Evolutionary conservation across 2,329 filamentous ascomycete species (phyloP).

Genomic region (Diaporthe nobilis): DNA sequence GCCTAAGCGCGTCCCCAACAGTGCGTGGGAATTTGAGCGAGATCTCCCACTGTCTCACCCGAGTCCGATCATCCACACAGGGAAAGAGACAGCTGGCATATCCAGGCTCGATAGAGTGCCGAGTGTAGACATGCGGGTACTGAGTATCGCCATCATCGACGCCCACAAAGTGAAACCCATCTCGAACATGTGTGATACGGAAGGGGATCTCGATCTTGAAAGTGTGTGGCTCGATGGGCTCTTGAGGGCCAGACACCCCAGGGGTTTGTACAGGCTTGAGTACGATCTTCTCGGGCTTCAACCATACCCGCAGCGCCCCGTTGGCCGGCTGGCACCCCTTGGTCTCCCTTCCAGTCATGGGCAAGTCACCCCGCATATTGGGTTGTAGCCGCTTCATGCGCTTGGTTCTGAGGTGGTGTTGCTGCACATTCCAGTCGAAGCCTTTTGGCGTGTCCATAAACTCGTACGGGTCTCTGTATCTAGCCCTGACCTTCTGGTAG

Average conservation of each 20-base stretch:
- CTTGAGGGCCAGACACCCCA: constrained; percentile 30
- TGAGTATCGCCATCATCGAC: constrained; percentile 83
- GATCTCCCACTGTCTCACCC: constrained; percentile 85
- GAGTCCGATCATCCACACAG: constrained; percentile 88
- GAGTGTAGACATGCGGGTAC: constrained; percentile 93
- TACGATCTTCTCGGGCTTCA: constrained; percentile 54
- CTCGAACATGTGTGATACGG: constrained; percentile 79
- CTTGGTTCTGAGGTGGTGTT: constrained; percentile 81
- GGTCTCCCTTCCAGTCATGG: constrained; percentile 68
- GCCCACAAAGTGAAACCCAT: constrained; percentile 93
- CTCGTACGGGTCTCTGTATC: constrained; percentile 77
- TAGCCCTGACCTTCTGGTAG: constrained; percentile 59
- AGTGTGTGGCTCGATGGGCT: constrained; percentile 37
- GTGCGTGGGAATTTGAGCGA: constrained; percentile 89
- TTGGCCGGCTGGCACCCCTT: constrained; percentile 70
- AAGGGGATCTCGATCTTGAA: constrained; percentile 79
- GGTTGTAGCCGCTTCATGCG: constrained; percentile 71
- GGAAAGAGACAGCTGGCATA: constrained; percentile 91
- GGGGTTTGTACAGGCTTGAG: constrained; percentile 46
- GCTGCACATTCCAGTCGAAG: constrained; percentile 76
- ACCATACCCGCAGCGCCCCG: constrained; percentile 61
- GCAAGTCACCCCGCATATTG: constrained; percentile 65
- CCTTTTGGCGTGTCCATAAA: constrained; percentile 72
- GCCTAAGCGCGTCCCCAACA: constrained; percentile 80
- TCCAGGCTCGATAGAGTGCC: constrained; percentile 83